Percentiles rank a stretch among this genome's conserved stretches.
These are phyloP conservation scores for Zanthoxylum bungeanum DNA, from an alignment of 345 rosid genomes.

Conservation along the genomic window DNA sequence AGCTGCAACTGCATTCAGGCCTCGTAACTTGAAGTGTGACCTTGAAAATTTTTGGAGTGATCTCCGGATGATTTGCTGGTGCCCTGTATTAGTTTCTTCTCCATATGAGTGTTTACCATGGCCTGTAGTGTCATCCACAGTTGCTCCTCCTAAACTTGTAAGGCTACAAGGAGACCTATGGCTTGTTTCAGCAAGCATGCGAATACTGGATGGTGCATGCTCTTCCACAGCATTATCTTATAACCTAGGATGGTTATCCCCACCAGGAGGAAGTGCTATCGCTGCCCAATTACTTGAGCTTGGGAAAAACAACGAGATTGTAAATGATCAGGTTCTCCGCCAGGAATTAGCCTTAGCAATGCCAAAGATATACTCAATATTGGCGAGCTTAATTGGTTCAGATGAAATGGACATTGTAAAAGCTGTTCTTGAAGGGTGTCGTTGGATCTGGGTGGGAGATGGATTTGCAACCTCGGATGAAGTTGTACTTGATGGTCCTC, in stretches of 20 bases:
- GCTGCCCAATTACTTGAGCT: slow-evolving; percentile 98
- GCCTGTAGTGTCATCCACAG: slow-evolving; percentile 76
- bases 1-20: slow-evolving; percentile 84
- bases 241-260: slow-evolving; percentile 86
- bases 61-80: slow-evolving; percentile 87
- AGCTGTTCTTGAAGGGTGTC: slow-evolving; percentile 96
- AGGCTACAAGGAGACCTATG: slow-evolving; percentile 75
- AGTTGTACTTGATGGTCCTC: slow-evolving; percentile 94
- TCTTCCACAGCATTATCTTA: slow-evolving; percentile 86
- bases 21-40: slow-evolving; percentile 69
- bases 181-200: slow-evolving; percentile 96
- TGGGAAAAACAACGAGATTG: slow-evolving; percentile 86
- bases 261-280: slow-evolving; percentile 90
- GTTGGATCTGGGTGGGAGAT: slow-evolving; percentile 99
- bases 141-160: slow-evolving; percentile 97
- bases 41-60: slow-evolving; percentile 86
- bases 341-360: slow-evolving; percentile 87
- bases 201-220: slow-evolving; percentile 92
- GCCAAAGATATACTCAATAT: slow-evolving; percentile 84
- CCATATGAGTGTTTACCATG: slow-evolving; percentile 85
- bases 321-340: slow-evolving; percentile 69
- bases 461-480: slow-evolving; percentile 89
- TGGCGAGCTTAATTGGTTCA: slow-evolving; percentile 63
- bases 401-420: slow-evolving; percentile 96
- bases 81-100: slow-evolving; percentile 84